Conservation (phyloP, 1,284 basidiomycete species). For the Tilletiaria anomala region DNA sequence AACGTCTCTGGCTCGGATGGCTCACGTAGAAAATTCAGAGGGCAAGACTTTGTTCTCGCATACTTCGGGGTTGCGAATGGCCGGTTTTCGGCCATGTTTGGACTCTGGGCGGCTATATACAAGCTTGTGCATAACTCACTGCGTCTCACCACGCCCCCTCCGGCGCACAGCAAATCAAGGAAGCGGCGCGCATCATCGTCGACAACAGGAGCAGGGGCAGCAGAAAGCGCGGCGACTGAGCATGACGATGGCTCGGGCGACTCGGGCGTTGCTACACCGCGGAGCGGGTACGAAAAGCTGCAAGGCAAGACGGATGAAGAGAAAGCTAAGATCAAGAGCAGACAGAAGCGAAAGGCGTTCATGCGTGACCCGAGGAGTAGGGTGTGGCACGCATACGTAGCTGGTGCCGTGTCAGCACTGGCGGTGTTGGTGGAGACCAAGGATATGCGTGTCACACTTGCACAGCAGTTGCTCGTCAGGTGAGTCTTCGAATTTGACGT, state of each 20-base stretch:
- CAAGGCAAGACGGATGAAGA: slow-evolving; percentile 19
- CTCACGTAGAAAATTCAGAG: slow-evolving; percentile 9
- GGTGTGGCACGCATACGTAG: slow-evolving; percentile 75
- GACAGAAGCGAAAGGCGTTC: slow-evolving; percentile 26
- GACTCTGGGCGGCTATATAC: slow-evolving; percentile 31
- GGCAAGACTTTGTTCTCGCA: slow-evolving; percentile 12
- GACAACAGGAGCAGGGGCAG: background rate
- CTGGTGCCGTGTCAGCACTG: slow-evolving; percentile 66
- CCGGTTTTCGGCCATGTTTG: slow-evolving; percentile 32
- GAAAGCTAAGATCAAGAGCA: slow-evolving; percentile 14
- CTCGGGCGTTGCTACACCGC: slow-evolving; percentile 18
- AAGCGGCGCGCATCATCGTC: background rate
- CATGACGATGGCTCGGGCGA: no score
- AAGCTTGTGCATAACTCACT: slow-evolving; percentile 34
- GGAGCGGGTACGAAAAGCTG: slow-evolving; percentile 14
- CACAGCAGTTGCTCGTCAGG: slow-evolving; percentile 76
- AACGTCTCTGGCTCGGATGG: no score
- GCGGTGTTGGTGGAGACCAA: slow-evolving; percentile 69
- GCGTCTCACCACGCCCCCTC: slow-evolving; percentile 26
- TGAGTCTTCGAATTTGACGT: background rate
- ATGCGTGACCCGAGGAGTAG: slow-evolving; percentile 34
- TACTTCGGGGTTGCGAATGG: slow-evolving; percentile 21
- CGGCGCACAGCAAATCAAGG: slow-evolving; percentile 6
- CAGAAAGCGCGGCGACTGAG: background rate
- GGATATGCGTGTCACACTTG: slow-evolving; percentile 56